These are phyloP conservation scores for Tricholoma matsutake DNA, from an alignment of 768 basidiomycete species.

Conservation along the genomic window DNA sequence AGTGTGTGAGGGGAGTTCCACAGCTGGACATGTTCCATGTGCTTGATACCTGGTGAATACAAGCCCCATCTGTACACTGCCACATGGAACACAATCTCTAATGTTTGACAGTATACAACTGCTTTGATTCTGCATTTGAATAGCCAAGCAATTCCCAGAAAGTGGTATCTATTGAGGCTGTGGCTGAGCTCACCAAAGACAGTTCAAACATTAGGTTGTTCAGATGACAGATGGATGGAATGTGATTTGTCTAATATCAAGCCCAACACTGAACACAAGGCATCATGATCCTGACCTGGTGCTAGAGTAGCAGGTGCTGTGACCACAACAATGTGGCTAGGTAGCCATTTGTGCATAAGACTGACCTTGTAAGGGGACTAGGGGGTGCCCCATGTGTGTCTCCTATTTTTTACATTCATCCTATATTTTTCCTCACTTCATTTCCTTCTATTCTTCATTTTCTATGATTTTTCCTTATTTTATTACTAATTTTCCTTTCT, in stretches of 20 bases:
- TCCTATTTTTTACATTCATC: too few species aligned
- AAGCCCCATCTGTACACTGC: conserved; percentile 2
- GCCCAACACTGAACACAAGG: neutral
- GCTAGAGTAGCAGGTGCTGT: conserved; percentile 5
- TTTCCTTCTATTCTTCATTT: too few species aligned
- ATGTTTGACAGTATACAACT: conserved; percentile 1
- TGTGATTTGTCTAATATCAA: neutral
- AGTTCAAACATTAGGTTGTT: conserved; percentile 3
- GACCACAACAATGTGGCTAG: conserved; percentile 10
- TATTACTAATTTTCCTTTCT: too few species aligned
- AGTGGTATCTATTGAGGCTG: neutral
- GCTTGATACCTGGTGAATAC: neutral
- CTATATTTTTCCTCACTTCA: too few species aligned
- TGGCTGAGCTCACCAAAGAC: neutral
- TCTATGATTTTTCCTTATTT: too few species aligned
- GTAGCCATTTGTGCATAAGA: conserved; percentile 12
- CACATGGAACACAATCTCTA: neutral
- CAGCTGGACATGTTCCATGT: neutral
- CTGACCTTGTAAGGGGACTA: too few species aligned
- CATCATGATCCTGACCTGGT: neutral
- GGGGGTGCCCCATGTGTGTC: too few species aligned
- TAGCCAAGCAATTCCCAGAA: conserved; percentile 1
- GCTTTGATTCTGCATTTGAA: conserved; percentile 2
- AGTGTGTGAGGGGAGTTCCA: conserved; percentile 6
- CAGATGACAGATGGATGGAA: neutral